Percentiles rank a stretch among this genome's conserved stretches.
Conservation (phyloP, 495 filamentous ascomycete species). For the Aspergillus conjunctus region DNA sequence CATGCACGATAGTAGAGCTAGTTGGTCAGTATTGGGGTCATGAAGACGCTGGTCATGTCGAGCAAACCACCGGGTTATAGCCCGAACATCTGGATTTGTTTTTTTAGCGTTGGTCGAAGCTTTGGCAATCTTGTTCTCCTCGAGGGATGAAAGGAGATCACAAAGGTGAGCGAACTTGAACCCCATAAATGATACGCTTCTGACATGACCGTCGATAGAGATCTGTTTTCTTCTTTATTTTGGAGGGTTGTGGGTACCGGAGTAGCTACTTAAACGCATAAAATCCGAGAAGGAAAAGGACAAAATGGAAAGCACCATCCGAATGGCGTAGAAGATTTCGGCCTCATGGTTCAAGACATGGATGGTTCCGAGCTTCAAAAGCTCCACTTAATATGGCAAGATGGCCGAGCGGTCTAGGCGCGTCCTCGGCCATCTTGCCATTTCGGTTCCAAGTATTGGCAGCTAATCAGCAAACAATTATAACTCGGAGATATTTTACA, state of each 20-base stretch:
- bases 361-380: too few relatives aligned
- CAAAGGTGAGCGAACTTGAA: slow-evolving; percentile 63
- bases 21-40: slow-evolving; percentile 51
- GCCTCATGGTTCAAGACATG: too few relatives aligned
- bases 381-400: too few relatives aligned
- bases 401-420: too few relatives aligned
- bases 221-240: neutral
- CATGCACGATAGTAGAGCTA: slow-evolving; percentile 69
- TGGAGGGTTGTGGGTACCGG: too few relatives aligned
- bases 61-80: slow-evolving; percentile 62
- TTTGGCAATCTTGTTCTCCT: slow-evolving; percentile 45
- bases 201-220: neutral
- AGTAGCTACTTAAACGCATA: too few relatives aligned
- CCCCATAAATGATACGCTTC: slow-evolving; percentile 54
- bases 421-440: too few relatives aligned
- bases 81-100: slow-evolving; percentile 36
- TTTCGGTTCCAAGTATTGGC: too few relatives aligned
- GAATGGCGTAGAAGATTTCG: too few relatives aligned
- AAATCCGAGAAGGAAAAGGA: neutral
- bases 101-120: slow-evolving; percentile 35
- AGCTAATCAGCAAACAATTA: too few relatives aligned
- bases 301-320: neutral
- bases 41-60: slow-evolving; percentile 54
- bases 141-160: slow-evolving; percentile 60
- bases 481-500: too few relatives aligned